These are phyloP conservation scores for Mucor piriformis DNA, from an alignment of 371 early-diverging fungal genomes.

Conservation along the genomic window DNA sequence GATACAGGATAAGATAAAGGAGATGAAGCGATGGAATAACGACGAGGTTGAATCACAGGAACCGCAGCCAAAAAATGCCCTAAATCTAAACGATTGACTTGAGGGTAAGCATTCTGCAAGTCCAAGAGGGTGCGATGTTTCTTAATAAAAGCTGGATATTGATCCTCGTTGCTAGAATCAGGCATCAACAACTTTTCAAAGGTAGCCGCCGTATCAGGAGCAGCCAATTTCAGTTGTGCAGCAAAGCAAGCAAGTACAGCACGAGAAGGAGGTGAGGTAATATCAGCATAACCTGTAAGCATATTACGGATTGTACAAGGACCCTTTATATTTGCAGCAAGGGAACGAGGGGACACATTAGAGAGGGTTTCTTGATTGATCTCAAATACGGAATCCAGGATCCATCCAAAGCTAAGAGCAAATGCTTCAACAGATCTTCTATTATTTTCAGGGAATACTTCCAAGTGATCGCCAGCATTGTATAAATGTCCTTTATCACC, in stretches of 20 bases:
- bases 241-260: conserved; percentile 40
- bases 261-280: conserved; percentile 50
- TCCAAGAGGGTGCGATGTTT: conserved; percentile 51
- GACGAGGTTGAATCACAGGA: conserved; percentile 49
- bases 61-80: conserved; percentile 50
- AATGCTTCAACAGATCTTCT: conserved; percentile 35
- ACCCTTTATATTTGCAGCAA: conserved; percentile 47
- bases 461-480: conserved; percentile 59
- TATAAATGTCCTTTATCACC: conserved; percentile 23
- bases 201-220: conserved; percentile 31
- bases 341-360: conserved; percentile 45
- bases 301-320: conserved; percentile 54
- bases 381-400: conserved; percentile 55
- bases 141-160: conserved; percentile 42
- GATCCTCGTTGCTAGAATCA: conserved; percentile 28
- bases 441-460: conserved; percentile 51
- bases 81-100: conserved; percentile 45
- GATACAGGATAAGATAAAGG: conserved; percentile 29
- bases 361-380: conserved; percentile 26
- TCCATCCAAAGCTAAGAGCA: conserved; percentile 46
- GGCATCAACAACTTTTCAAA: conserved; percentile 37
- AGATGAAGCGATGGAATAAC: conserved; percentile 59
- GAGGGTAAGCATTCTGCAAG: conserved; percentile 41
- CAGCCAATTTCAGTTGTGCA: conserved; percentile 31
- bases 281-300: conserved; percentile 49